These are phyloP conservation scores for Cystofilobasidium capitatum DNA, from an alignment of 768 basidiomycete genomes.

Conservation along the genomic window DNA sequence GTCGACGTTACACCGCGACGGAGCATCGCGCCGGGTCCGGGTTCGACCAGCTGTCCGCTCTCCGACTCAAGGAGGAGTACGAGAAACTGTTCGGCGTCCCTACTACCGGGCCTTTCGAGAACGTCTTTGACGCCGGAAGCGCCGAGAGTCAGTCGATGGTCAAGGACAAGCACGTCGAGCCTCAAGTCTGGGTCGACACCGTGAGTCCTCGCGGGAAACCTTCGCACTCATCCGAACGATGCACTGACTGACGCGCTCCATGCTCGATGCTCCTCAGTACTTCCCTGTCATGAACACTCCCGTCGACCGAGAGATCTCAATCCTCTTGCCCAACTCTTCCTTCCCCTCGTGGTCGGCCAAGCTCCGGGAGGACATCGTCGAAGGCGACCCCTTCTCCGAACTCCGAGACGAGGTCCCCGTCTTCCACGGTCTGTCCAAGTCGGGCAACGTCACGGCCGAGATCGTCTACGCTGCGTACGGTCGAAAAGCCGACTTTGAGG, in stretches of 20 bases:
- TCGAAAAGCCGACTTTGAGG: conserved; percentile 59
- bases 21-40: conserved; percentile 19
- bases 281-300: conserved; percentile 80
- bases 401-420: conserved; percentile 59
- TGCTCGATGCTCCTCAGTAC: conserved; percentile 45
- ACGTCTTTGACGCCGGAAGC: conserved; percentile 25
- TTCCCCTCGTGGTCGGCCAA: conserved; percentile 46
- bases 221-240: background rate
- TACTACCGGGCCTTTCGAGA: conserved; percentile 21
- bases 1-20: conserved; percentile 7
- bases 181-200: conserved; percentile 24
- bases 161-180: background rate
- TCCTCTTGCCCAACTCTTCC: conserved; percentile 33
- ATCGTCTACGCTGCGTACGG: conserved; percentile 72
- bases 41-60: conserved; percentile 17
- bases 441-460: conserved; percentile 53
- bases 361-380: conserved; percentile 63
- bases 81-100: conserved; percentile 20
- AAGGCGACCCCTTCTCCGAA: conserved; percentile 61
- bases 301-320: conserved; percentile 52
- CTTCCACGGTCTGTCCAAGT: conserved; percentile 66
- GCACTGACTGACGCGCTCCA: background rate
- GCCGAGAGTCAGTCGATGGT: conserved; percentile 14
- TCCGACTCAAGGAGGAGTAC: conserved; percentile 22
- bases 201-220: background rate